phyloP scores from a whole-genome alignment of 331 rosid species.

The Erythrophleum ivorense region DNA sequence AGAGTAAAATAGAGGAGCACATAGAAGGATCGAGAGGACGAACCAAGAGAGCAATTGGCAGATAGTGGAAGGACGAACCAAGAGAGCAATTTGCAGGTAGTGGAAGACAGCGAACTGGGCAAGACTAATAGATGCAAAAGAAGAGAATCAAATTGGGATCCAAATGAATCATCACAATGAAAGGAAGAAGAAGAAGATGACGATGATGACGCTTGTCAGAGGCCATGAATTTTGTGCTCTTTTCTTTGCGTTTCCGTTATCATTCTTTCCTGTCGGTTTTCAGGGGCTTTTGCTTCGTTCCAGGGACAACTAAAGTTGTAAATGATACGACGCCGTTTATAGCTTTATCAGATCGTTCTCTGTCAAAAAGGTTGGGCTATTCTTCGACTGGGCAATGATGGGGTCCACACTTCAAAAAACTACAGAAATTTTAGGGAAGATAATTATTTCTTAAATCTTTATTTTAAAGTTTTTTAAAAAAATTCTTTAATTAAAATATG shows the following conservation, averaged over 20 bases:
- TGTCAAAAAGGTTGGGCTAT: background rate
- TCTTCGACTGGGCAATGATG: background rate
- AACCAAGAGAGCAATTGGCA: slow-evolving; percentile 7
- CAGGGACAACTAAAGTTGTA: slow-evolving; percentile 8
- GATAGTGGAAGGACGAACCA: slow-evolving; percentile 9
- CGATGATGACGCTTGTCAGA: background rate
- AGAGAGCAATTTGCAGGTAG: background rate
- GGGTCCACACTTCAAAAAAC: background rate
- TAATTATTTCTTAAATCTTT: too few relatives aligned
- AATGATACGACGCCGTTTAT: slow-evolving; percentile 32
- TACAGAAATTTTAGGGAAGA: background rate
- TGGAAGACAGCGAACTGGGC: slow-evolving; percentile 28
- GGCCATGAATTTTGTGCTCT: slow-evolving; percentile 16
- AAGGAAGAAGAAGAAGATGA: slow-evolving; percentile 42
- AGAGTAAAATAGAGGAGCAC: background rate
- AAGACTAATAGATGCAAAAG: slow-evolving; percentile 15
- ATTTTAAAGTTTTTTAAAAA: too few relatives aligned
- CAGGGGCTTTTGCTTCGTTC: background rate
- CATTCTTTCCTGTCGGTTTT: slow-evolving; percentile 39
- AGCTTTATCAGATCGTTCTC: background rate
- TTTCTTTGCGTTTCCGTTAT: slow-evolving; percentile 14
- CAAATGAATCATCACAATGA: slow-evolving; percentile 27
- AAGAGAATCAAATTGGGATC: slow-evolving; percentile 16
- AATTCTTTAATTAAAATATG: too few relatives aligned
- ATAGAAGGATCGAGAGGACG: slow-evolving; percentile 16